Conservation (phyloP, 306 rosid genomes). For the Aeschynomene evenia region DNA sequence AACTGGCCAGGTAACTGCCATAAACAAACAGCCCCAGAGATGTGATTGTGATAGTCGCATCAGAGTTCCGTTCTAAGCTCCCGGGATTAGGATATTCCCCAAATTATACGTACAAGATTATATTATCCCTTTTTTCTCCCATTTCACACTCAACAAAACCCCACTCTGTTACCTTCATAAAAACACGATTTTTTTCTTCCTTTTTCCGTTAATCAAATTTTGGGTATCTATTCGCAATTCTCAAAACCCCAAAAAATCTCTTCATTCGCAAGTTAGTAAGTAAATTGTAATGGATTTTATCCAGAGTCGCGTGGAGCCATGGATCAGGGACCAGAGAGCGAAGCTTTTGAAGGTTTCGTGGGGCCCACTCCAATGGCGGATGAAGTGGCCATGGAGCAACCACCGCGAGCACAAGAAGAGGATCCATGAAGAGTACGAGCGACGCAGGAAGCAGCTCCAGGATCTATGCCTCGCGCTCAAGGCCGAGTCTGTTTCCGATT, state of each 20-base stretch:
- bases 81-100: not conserved
- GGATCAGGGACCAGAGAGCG: constrained; percentile 78
- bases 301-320: constrained; percentile 85
- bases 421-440: constrained; percentile 76
- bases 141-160: not conserved
- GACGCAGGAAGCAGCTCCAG: constrained; percentile 62
- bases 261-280: too few species aligned
- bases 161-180: too few species aligned
- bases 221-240: not conserved
- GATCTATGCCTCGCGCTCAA: constrained; percentile 69
- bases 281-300: constrained; percentile 77
- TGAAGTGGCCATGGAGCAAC: constrained; percentile 80
- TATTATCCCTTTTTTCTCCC: not conserved
- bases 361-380: constrained; percentile 87
- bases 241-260: not conserved
- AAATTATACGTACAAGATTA: not conserved
- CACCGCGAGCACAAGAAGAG: constrained; percentile 63
- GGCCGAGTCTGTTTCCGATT: constrained; percentile 73
- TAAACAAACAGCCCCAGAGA: not conserved
- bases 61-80: not conserved
- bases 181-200: too few species aligned
- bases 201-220: not conserved
- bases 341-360: constrained; percentile 74
- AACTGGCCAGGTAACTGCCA: not conserved
- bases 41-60: not conserved